A percentile compares a stretch with the other conserved stretches of the same genome.
Evolutionary conservation across 495 filamentous ascomycete species (phyloP).

Genomic region (Talaromyces liani): DNA sequence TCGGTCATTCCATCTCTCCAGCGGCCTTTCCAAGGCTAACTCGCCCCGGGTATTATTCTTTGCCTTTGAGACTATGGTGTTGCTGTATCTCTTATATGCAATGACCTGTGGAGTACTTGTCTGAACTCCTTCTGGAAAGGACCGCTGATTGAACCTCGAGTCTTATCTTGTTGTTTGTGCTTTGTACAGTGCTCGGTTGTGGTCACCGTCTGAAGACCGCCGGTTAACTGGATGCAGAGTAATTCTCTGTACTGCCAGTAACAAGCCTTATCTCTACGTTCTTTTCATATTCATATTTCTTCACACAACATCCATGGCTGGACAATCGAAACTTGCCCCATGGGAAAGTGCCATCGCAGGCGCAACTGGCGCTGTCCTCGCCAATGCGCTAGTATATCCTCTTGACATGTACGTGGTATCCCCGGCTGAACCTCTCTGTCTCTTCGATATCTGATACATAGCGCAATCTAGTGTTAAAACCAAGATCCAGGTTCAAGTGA

Average conservation of each 20-base stretch:
- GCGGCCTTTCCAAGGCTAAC: neutral
- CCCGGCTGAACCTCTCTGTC: neutral
- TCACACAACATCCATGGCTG: constrained; percentile 50
- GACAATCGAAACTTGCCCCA: constrained; percentile 83
- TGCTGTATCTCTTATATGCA: neutral
- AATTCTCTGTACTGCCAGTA: neutral
- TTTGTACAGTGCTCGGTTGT: neutral
- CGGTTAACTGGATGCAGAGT: neutral
- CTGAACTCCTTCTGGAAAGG: neutral
- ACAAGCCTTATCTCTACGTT: neutral
- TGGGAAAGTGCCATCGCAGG: constrained; percentile 93
- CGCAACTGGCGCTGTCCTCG: constrained; percentile 86
- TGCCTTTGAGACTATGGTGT: neutral
- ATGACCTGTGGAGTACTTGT: neutral
- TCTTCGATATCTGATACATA: constrained; percentile 2
- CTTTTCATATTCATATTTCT: constrained; percentile 2
- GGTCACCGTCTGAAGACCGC: neutral
- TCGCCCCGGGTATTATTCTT: neutral
- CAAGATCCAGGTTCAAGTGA: constrained; percentile 92
- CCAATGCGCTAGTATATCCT: constrained; percentile 94
- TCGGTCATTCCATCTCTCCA: neutral
- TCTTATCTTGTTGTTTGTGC: neutral
- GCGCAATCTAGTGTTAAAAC: constrained; percentile 74
- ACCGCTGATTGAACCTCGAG: neutral
- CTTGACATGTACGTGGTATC: constrained; percentile 74